Base-by-base conservation (phyloP, 306 rosid species). In the Carpinus fangiana region DNA sequence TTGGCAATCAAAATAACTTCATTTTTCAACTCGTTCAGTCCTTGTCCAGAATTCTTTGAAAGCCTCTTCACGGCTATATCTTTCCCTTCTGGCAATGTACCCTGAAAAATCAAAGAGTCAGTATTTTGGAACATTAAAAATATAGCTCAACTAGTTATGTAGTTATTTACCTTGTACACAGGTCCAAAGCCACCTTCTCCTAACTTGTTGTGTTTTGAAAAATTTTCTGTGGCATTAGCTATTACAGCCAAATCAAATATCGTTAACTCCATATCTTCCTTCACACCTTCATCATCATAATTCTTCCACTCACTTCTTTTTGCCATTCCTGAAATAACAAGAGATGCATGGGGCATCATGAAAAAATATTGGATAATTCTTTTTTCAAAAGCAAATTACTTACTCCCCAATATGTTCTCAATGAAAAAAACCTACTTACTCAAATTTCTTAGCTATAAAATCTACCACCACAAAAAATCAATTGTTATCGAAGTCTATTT, bases 131-230 rank as follows among this genome's bases (percentile, higher is more conserved):
- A 59, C n/a, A 6, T 55, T 7, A 11, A 1, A 21, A 21, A 57
- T 57, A 23, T 10, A n/a, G 16, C 36, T 23, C 13, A 16, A 20
- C 7, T n/a, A 23, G 36, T 59, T 16, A 16, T 3, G 70, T 64
- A 34, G 21, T 48, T 64, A 10, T 14, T 41, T 89, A 87, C 93
- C 83, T 7, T 73, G 64, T 82, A 90, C 20, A 92, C 93, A 5
- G 85, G 84, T 18, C 93, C 97, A 77, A 92, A 92, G 28, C 91
- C 92, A 54, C 94, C 96, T 84, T 90, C 82, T 0, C 91, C 91
- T 11, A 90, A 85, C 86, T 79, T 91, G 1, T 85, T 84, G 41
- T 66, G 7, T 26, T 14, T 18, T 31, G 96, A 84, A 55, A 91
- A 91, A 68, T 83, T 73, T 59, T 77, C 65, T 0, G 96, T 91